These are phyloP conservation scores for Cephaloascus fragrans DNA, from an alignment of 805 yeast genomes.

Conservation along the genomic window DNA sequence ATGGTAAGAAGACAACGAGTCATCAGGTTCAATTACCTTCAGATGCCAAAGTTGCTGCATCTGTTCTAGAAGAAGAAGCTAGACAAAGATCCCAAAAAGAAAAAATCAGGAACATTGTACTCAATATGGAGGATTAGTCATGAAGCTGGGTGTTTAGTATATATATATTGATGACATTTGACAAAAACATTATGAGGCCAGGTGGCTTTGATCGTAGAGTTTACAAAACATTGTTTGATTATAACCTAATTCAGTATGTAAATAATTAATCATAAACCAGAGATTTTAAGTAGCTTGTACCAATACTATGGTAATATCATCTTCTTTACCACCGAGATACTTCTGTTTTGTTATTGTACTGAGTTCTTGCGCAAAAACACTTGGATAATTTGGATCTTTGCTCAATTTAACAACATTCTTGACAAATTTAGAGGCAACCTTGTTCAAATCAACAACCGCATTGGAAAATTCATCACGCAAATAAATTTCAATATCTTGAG, in stretches of 20 bases:
- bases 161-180: too few species aligned
- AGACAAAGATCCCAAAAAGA: slow-evolving; percentile 43
- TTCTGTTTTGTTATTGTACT: slow-evolving; percentile 54
- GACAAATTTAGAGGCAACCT: slow-evolving; percentile 48
- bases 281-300: slow-evolving; percentile 46
- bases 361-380: slow-evolving; percentile 80
- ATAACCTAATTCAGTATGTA: too few species aligned
- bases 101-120: slow-evolving; percentile 45
- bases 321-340: slow-evolving; percentile 90
- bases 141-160: too few species aligned
- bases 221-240: too few species aligned
- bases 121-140: slow-evolving; percentile 20
- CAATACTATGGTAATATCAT: slow-evolving; percentile 81
- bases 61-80: slow-evolving; percentile 39
- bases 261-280: too few species aligned
- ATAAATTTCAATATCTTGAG: slow-evolving; percentile 61
- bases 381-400: slow-evolving; percentile 62
- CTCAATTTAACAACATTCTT: slow-evolving; percentile 58
- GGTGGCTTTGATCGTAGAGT: too few species aligned
- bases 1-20: slow-evolving; percentile 35
- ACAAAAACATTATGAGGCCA: too few species aligned
- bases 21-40: slow-evolving; percentile 42
- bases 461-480: slow-evolving; percentile 44
- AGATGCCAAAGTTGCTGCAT: slow-evolving; percentile 42
- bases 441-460: slow-evolving; percentile 25